Evolutionary conservation across 306 rosid species (phyloP), one percentile per base, ranked within the genome.

Genomic region (Sicyos baderoa): DNA sequence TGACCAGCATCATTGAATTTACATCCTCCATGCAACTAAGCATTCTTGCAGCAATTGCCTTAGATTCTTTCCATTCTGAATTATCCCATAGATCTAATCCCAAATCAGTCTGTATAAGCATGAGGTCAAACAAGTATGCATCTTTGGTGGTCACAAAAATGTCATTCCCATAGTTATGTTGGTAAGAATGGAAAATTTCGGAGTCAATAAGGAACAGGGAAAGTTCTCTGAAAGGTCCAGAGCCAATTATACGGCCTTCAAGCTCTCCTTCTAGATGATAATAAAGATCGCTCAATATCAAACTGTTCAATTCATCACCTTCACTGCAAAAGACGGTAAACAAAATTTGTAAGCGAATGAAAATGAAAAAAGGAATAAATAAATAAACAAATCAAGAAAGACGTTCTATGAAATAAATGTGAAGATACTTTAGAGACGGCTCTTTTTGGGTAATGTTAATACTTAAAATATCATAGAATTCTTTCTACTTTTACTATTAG

Each of bases 241-340:
- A 48, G 71, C 82, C 79, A 74, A 93, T 86, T 80, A 82, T 77
- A 67, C 96, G 88, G 77, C 98, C 97, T 85, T 93, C 96, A 66
- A 93, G 81, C 85, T 89, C 94, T 76, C 97, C 98, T 84, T 93
- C 87, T 45, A 93, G 78, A 79, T 93, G 97, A 85, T 89, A 88
- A 76, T 83, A 88, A 51, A 93, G 97, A 79, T 93, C 97, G 69
- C 84, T 89, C 61, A 93, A 89, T 76, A 93, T 81, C 85, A 93
- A 81, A 55, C 73, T 81, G 74, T 82, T 76, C 51, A 79, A 84
- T 72, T 89, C 95, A 75, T 82, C 82, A 75, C 91, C 95, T 75
- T 86, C 97, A 80, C 98, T 93, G 87, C 57, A 60, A 27, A 50
- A 76, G 76, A 71, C 18, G 49, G 0, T 16, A 72, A 51, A 73